A percentile compares a stretch with the other conserved stretches of the same genome.
These are phyloP conservation scores for Emmonsiellopsis sp. DNA, from an alignment of 2,329 filamentous ascomycete species.

Conservation along the genomic window DNA sequence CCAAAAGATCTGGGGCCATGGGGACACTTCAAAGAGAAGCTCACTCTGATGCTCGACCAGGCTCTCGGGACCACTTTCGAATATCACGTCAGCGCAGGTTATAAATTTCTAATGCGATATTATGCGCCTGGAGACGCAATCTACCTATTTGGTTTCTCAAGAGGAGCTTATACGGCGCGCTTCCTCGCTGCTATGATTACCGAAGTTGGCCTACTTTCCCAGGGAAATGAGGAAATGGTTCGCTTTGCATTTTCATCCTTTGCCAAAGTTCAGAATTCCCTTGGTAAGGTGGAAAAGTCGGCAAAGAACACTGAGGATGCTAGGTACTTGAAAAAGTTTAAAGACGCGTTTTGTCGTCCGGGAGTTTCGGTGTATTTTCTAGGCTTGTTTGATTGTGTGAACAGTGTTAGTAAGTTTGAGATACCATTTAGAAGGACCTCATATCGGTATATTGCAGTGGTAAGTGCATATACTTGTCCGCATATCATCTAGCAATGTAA, in stretches of 20 bases:
- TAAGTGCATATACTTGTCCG: no score
- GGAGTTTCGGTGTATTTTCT: constrained; percentile 42
- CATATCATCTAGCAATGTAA: no score
- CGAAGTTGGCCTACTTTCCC: constrained; percentile 38
- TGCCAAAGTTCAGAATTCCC: constrained; percentile 11
- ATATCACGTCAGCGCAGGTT: constrained; percentile 42
- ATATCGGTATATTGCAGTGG: not conserved
- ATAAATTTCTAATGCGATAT: constrained; percentile 45
- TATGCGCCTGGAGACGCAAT: constrained; percentile 41
- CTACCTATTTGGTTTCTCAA: constrained; percentile 45
- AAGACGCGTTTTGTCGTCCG: constrained; percentile 37
- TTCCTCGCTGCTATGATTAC: constrained; percentile 43
- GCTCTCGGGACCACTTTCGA: constrained; percentile 28
- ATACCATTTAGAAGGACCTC: no score
- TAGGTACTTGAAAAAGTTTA: constrained; percentile 32
- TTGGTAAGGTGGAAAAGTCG: no score
- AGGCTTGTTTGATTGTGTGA: constrained; percentile 46
- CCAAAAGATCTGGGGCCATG: not conserved
- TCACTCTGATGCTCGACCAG: not conserved
- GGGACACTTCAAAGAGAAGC: not conserved
- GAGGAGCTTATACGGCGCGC: constrained; percentile 43
- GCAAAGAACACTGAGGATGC: no score
- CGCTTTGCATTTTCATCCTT: constrained; percentile 34
- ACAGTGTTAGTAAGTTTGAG: constrained; percentile 30
- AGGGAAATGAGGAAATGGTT: constrained; percentile 44